Evolutionary conservation across 345 rosid species (phyloP), one percentile per base, ranked within the genome.

Genomic region (Psidium guajava): DNA sequence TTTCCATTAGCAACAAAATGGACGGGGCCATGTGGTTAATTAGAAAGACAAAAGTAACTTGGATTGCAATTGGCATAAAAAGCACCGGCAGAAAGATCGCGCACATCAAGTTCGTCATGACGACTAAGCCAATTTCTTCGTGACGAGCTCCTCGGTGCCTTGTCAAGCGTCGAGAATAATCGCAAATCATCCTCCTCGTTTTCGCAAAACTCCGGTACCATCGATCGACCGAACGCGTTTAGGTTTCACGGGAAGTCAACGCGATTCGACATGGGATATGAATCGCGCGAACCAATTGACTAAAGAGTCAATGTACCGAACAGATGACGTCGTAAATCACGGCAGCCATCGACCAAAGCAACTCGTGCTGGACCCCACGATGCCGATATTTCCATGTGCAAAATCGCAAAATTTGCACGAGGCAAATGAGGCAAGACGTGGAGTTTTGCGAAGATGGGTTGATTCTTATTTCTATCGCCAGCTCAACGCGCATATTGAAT

Each of bases 11-110:
- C 13, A 9, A 20, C 47, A 18, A 69, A 36, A 28, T 4, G 75
- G 42, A 28, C 22, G 75, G 75, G 3, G 11, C 44, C 3, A 1
- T 50, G 13, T 50, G 52, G 52, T 50, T 50, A 50, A 50, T 50
- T 11, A 11, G 52, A 50, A 21, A 27, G 42, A 15, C 22, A 18
- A 64, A 64, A 64, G 11, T 13, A 28, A 15, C 75, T 64, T 9
- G 0, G 0, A 64, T 15, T 10, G 0, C 42, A 10, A 28, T 28
- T 8, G 11, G 21, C 42, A 28, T 28, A 64, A 28, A 14, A 61
- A 61, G 42, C 42, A 53, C 21, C 16, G 2, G 40, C 8, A 61
- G 8, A 61, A 28, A 61, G 42, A 61, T 15, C 36, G 3, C 15
- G 27, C 73, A 7, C 73, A 0, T 58, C 32, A 7, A 6, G 32